Percentiles rank a stretch among this genome's conserved stretches.
phyloP scores from a whole-genome alignment of 1,139 yeast species.

The Saccharomyces hybrid region DNA sequence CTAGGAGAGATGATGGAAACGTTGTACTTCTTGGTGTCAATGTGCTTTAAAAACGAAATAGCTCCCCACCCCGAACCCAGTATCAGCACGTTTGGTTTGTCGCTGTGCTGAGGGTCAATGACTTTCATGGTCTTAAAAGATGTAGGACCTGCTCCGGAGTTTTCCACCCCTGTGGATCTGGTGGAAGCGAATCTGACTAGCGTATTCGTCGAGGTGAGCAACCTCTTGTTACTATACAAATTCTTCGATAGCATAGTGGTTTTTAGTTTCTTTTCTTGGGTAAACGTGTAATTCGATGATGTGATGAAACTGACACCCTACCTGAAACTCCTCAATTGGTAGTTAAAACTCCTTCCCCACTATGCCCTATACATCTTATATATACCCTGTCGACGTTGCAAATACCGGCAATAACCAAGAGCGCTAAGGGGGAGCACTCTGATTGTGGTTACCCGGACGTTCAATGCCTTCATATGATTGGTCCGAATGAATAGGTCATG shows the following conservation, averaged over 20 bases:
- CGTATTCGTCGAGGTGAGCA: neutral
- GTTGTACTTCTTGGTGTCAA: conserved; percentile 82
- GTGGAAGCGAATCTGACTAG: conserved; percentile 2
- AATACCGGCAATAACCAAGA: neutral
- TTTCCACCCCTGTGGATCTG: conserved; percentile 7
- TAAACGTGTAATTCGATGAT: neutral
- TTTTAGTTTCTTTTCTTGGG: neutral
- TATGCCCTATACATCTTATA: neutral
- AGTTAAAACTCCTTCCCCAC: neutral
- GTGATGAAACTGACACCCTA: neutral
- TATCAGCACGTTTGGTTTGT: conserved; percentile 47
- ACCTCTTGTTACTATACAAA: neutral
- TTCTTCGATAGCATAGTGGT: neutral
- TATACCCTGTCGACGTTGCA: neutral
- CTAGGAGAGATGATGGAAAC: conserved; percentile 89
- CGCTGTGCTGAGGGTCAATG: conserved; percentile 29
- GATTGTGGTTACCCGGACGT: neutral
- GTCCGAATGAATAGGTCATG: neutral
- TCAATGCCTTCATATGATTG: neutral
- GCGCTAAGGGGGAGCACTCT: neutral
- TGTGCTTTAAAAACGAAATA: conserved; percentile 69
- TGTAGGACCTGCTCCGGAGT: conserved; percentile 31
- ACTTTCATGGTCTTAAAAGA: conserved; percentile 36
- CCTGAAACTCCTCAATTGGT: neutral
- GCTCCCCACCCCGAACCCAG: conserved; percentile 97